Conservation (phyloP, 2,329 filamentous ascomycete species). For the Metarhizium rileyi region DNA sequence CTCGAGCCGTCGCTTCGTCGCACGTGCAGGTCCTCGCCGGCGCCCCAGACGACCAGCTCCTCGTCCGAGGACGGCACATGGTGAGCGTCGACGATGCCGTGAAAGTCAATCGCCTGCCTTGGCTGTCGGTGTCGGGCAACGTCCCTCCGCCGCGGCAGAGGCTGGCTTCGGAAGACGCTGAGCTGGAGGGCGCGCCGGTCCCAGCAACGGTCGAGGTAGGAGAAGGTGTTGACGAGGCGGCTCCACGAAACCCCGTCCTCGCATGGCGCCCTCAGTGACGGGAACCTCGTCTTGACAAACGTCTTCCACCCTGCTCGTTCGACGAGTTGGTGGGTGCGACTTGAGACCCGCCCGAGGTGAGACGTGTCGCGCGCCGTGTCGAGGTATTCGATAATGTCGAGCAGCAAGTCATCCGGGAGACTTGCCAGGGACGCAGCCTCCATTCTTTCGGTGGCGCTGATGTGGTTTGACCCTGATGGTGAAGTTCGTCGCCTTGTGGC, state of each 20-base stretch:
- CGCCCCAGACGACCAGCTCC: constrained; percentile 41
- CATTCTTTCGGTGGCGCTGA: neutral
- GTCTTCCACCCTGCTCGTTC: constrained; percentile 37
- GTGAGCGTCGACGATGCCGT: constrained; percentile 37
- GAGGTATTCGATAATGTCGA: constrained; percentile 37
- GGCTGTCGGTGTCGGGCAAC: constrained; percentile 17
- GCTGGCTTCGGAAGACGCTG: constrained; percentile 13
- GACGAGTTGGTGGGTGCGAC: constrained; percentile 28
- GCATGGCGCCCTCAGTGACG: constrained; percentile 25
- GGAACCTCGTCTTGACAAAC: constrained; percentile 37
- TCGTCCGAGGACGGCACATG: constrained; percentile 24
- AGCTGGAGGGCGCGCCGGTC: constrained; percentile 36
- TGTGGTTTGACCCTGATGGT: neutral
- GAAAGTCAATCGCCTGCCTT: constrained; percentile 30
- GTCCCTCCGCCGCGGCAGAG: constrained; percentile 4
- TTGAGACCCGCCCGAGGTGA: constrained; percentile 29
- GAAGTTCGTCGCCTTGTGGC: too few species aligned
- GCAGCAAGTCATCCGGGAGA: constrained; percentile 41
- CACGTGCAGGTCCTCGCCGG: constrained; percentile 40
- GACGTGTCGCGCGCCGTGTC: constrained; percentile 39
- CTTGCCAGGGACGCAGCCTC: constrained; percentile 23
- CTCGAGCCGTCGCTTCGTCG: constrained; percentile 22
- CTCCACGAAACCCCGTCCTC: constrained; percentile 21
- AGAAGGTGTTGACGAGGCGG: constrained; percentile 34
- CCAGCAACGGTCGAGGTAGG: constrained; percentile 44